Evolutionary conservation across 2,329 filamentous ascomycete genomes (phyloP).

Genomic region (Nothopassalora personata): DNA sequence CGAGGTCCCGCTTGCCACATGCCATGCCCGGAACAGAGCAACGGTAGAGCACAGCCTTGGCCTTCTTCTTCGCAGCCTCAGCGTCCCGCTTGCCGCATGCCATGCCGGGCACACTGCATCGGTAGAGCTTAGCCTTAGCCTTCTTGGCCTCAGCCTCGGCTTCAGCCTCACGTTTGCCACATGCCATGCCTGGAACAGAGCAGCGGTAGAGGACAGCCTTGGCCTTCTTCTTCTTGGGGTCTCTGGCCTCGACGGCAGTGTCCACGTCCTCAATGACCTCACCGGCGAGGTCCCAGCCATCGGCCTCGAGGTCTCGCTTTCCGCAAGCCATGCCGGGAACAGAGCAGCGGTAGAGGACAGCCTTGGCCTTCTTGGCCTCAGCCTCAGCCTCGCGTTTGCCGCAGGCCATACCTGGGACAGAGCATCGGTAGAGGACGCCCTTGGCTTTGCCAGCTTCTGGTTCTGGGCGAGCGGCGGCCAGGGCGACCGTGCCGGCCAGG

Average conservation of each 20-base stretch:
- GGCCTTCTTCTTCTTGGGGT: background rate
- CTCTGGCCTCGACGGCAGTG: no score
- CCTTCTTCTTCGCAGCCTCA: constrained; percentile 19
- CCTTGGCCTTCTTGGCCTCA: background rate
- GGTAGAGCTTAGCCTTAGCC: constrained; percentile 21
- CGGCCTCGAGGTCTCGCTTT: constrained; percentile 1
- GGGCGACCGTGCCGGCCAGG: constrained; percentile 15
- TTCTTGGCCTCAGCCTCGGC: constrained; percentile 24
- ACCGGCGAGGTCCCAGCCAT: constrained; percentile 19
- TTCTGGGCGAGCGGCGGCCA: constrained; percentile 15
- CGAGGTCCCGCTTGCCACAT: no score
- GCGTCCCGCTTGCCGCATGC: constrained; percentile 41
- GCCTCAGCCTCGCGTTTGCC: constrained; percentile 36
- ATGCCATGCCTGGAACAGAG: constrained; percentile 34
- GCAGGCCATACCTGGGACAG: constrained; percentile 40
- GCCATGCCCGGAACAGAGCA: no score
- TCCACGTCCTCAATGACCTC: background rate
- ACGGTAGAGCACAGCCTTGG: background rate
- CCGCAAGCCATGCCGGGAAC: background rate
- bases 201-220: constrained; percentile 32
- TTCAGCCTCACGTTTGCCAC: constrained; percentile 15
- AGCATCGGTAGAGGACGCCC: constrained; percentile 30
- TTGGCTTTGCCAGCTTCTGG: background rate
- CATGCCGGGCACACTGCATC: constrained; percentile 39
- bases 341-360: background rate